A percentile compares a stretch with the other conserved stretches of the same genome.
Conservation (phyloP, 163 green algal species). For the Coccomyxa subellipsoidea region DNA sequence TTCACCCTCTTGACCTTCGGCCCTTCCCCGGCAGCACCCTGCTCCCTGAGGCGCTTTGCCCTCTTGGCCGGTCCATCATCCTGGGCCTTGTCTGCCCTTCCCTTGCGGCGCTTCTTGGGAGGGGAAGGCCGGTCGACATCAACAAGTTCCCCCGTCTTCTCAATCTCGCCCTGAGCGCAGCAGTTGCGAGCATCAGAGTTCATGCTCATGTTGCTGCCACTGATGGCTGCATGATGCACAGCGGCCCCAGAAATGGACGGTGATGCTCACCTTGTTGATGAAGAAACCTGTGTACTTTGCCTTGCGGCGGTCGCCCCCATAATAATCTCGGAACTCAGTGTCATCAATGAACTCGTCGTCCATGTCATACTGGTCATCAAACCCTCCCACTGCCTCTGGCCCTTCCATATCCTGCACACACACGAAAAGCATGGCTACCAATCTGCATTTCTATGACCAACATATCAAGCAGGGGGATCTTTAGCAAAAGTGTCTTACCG, state of each 20-base stretch:
- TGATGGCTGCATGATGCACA: too few relatives aligned
- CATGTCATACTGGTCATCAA: conserved; percentile 29
- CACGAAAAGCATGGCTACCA: not conserved
- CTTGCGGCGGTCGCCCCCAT: conserved; percentile 23
- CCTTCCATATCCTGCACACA: not conserved
- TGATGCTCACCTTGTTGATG: conserved; percentile 41
- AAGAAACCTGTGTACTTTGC: conserved; percentile 39
- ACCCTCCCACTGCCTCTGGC: not conserved
- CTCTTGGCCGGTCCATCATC: not conserved
- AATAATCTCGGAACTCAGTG: conserved; percentile 32
- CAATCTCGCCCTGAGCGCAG: conserved; percentile 10
- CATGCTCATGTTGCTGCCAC: too few relatives aligned
- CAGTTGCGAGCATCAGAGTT: not conserved
- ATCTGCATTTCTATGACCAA: not conserved
- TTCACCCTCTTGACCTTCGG: not conserved
- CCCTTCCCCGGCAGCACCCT: not conserved
- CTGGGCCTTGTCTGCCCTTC: not conserved
- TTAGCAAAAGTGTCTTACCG: not conserved
- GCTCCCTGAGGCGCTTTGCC: not conserved
- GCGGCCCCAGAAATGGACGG: too few relatives aligned
- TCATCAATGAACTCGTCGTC: conserved; percentile 47
- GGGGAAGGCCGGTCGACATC: not conserved
- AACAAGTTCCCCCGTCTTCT: conserved; percentile 5
- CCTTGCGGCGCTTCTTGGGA: not conserved
- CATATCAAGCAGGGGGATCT: too few relatives aligned